A percentile compares a stretch with the other conserved stretches of the same genome.
Evolutionary conservation across 1,284 basidiomycete species (phyloP).

Genomic region (Naganishia sp.): DNA sequence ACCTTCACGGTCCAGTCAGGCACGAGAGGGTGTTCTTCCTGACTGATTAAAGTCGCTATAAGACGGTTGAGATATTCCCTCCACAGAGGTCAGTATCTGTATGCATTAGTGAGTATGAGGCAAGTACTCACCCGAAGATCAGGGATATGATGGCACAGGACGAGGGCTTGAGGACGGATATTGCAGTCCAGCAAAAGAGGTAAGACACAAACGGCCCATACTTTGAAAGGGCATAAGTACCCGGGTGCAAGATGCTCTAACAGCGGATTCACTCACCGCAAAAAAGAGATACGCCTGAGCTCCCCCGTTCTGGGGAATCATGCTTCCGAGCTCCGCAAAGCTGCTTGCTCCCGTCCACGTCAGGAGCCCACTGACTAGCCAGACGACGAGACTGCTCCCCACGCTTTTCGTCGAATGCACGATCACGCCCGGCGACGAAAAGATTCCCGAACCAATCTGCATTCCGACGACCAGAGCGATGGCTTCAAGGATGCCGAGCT

Average conservation of each 20-base stretch:
- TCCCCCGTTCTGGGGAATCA: conserved; percentile 69
- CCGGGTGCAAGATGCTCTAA: conserved; percentile 22
- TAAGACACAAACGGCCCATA: conserved; percentile 84
- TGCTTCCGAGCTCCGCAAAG: conserved; percentile 73
- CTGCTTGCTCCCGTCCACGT: conserved; percentile 83
- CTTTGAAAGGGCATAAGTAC: conserved; percentile 31
- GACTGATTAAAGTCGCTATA: conserved; percentile 46
- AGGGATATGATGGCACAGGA: conserved; percentile 60
- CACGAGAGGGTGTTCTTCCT: conserved; percentile 65
- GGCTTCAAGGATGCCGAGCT: conserved; percentile 56
- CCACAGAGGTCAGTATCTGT: conserved; percentile 60
- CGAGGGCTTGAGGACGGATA: conserved; percentile 75
- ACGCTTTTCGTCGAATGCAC: conserved; percentile 81
- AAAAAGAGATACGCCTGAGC: conserved; percentile 89
- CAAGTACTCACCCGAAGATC: conserved; percentile 59
- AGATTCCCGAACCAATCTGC: conserved; percentile 91
- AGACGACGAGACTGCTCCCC: conserved; percentile 77
- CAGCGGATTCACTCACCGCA: conserved; percentile 53
- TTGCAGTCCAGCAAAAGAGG: conserved; percentile 85
- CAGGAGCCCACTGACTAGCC: conserved; percentile 74
- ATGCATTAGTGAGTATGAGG: not conserved
- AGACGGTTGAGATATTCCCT: conserved; percentile 77
- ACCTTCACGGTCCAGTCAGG: conserved; percentile 93
- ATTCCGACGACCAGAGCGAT: conserved; percentile 78
- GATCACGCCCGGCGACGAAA: conserved; percentile 88